Base-by-base conservation (phyloP, 1,284 basidiomycete genomes). In the Singerocomus inundabilis region DNA sequence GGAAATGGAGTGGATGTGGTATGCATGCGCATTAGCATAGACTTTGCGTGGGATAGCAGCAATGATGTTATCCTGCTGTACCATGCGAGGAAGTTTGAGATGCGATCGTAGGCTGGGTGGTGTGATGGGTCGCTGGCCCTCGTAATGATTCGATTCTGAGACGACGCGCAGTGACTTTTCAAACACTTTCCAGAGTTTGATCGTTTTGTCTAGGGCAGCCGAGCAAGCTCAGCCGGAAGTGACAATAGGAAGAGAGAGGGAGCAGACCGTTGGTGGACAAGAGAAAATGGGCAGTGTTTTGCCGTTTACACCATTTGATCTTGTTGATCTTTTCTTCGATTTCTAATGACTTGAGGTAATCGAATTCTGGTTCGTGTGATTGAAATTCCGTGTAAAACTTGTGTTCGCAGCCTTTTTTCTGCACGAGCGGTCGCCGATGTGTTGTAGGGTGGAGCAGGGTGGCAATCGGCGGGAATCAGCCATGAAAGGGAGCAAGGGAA, bases 301-400 rank as follows among this genome's bases (percentile, higher is more conserved):
- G 95, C 57, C 97, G 84, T 76, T 88, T 94, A 80, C 95, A 98
- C 97, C 97, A 99, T 71, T 95, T 93, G 81, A 99, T 99, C 82
- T 98, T 93, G 80, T 99, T 99, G 80, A 99, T 99, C 87, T 99
- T 99, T 79, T 99, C 97, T 74, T 99, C 97, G 70, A 99, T 99
- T 80, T 99, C 97, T 60, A 99, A 80, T 29, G 93, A 97, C 79
- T 99, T 99, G 70, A 99, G 86, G 71, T 99, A 99, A 78, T 99
- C 97, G 72, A 99, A 99, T 72, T 99, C 97, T 52, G 97, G 97
- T 71, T 99, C 97, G 71, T 99, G 97, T 38, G 93, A 97, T 79
- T 99, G 97, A 70, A 99, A 97, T 73, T 99, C 97, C 54, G 97
- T 99, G 73, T 99, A 98, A 73, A 99, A 99, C 74, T 98, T 98